Conservation (phyloP, 768 basidiomycete species). For the Russula lepida region DNA sequence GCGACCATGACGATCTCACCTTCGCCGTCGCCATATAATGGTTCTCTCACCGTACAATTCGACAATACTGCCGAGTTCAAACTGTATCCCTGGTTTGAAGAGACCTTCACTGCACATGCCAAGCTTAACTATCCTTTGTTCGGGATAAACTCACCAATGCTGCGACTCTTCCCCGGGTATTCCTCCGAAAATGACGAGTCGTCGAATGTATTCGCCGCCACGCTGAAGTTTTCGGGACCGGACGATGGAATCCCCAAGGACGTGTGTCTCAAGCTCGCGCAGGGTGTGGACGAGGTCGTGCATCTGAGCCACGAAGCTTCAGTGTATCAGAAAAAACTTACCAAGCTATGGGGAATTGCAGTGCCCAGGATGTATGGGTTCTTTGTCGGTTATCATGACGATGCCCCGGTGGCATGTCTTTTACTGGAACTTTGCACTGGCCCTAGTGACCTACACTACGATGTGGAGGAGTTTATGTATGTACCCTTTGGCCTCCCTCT, state of each 20-base stretch:
- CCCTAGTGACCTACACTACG: background rate
- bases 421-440: conserved; percentile 10
- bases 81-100: conserved; percentile 12
- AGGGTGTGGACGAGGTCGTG: conserved; percentile 14
- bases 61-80: conserved; percentile 2
- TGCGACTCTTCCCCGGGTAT: conserved; percentile 6
- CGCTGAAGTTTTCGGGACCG: conserved; percentile 4
- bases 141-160: background rate
- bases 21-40: background rate
- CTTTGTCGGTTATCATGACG: conserved; percentile 2
- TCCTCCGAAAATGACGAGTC: background rate
- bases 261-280: conserved; percentile 11
- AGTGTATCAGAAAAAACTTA: conserved; percentile 6
- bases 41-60: conserved; percentile 4
- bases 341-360: conserved; percentile 14
- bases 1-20: conserved; percentile 2
- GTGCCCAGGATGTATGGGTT: conserved; percentile 16
- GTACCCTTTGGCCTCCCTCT: background rate
- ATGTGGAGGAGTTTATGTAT: conserved; percentile 8
- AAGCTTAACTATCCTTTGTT: conserved; percentile 3
- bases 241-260: background rate
- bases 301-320: conserved; percentile 13
- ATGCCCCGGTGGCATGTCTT: conserved; percentile 8
- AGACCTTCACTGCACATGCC: conserved; percentile 3
- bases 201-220: conserved; percentile 6